phyloP scores from a whole-genome alignment of 1,139 yeast species.

The Meyerozyma carpophila region DNA sequence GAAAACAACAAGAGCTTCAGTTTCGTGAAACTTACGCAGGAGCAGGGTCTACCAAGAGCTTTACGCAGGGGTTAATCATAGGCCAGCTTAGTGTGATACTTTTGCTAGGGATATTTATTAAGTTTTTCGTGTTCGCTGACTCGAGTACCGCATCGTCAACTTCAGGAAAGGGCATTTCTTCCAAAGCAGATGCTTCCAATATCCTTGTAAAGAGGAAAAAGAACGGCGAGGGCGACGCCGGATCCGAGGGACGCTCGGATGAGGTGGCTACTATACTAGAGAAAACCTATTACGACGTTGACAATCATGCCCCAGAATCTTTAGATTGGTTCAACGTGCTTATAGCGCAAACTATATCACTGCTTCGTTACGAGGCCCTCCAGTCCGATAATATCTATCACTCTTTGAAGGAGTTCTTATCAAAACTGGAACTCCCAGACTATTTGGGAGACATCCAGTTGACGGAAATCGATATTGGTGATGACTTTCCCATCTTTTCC shows the following conservation, averaged over 20 bases:
- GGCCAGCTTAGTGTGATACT: conserved; percentile 85
- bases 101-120: conserved; percentile 68
- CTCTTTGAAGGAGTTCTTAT: conserved; percentile 56
- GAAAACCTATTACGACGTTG: conserved; percentile 88
- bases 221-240: conserved; percentile 13
- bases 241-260: conserved; percentile 20
- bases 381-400: conserved; percentile 78
- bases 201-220: conserved; percentile 32
- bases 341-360: conserved; percentile 85
- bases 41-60: conserved; percentile 47
- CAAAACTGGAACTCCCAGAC: conserved; percentile 59
- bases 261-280: conserved; percentile 57
- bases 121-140: conserved; percentile 88
- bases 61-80: conserved; percentile 68
- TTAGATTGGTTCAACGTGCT: conserved; percentile 96
- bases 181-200: conserved; percentile 26
- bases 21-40: conserved; percentile 9
- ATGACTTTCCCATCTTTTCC: conserved; percentile 91
- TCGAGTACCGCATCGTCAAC: conserved; percentile 29
- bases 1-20: conserved; percentile 24
- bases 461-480: conserved; percentile 89
- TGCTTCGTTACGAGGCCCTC: conserved; percentile 80
- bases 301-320: conserved; percentile 82
- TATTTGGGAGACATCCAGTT: conserved; percentile 73
- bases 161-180: conserved; percentile 23